These are phyloP conservation scores for Tetradesmus lagerheimii DNA, from an alignment of 139 green algal species.

Conservation along the genomic window DNA sequence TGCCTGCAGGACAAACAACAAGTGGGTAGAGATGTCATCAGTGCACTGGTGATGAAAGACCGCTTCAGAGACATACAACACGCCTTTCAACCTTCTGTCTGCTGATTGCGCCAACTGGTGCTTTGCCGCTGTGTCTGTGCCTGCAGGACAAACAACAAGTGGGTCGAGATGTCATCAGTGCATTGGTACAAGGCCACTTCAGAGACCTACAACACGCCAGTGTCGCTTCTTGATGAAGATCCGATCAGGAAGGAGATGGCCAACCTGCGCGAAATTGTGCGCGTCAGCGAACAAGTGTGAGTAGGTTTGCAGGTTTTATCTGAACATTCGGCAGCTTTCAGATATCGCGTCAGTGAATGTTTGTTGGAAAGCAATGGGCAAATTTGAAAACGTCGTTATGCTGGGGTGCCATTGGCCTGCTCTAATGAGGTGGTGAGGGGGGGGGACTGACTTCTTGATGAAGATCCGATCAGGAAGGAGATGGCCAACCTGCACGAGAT, in stretches of 20 bases:
- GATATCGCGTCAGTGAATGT: too few relatives aligned
- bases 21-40: conserved; percentile 40
- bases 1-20: conserved; percentile 14
- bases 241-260: conserved; percentile 44
- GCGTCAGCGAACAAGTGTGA: conserved; percentile 20
- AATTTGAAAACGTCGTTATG: too few relatives aligned
- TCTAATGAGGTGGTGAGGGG: too few relatives aligned
- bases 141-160: conserved; percentile 28
- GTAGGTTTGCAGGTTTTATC: too few relatives aligned
- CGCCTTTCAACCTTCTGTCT: too few relatives aligned
- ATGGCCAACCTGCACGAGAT: conserved; percentile 48
- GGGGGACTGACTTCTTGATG: conserved; percentile 50
- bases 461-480: conserved; percentile 39
- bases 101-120: too few relatives aligned
- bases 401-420: too few relatives aligned
- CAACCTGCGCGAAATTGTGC: conserved; percentile 41
- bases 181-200: conserved; percentile 52
- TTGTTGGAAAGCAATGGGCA: too few relatives aligned
- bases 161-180: conserved; percentile 43
- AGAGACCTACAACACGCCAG: conserved; percentile 39
- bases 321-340: too few relatives aligned
- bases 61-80: conserved; percentile 37
- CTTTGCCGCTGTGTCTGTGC: neutral
- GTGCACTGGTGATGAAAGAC: conserved; percentile 53
- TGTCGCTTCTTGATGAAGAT: conserved; percentile 40